Evolutionary conservation across 1,284 basidiomycete species (phyloP).

Genomic region (Papiliotrema nemorosa): DNA sequence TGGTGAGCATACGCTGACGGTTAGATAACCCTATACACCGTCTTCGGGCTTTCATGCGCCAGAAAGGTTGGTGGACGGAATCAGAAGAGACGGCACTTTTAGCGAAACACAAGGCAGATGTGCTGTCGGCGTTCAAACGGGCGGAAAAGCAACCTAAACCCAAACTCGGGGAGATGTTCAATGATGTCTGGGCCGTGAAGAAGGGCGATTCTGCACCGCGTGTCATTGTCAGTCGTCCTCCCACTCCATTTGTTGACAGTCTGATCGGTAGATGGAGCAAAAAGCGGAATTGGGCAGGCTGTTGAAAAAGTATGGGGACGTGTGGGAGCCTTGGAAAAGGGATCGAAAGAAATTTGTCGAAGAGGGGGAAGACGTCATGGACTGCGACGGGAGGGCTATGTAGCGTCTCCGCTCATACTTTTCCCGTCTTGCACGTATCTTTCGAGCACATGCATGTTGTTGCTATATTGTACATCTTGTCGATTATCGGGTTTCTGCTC

Average conservation of each 20-base stretch:
- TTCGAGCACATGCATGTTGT: not conserved
- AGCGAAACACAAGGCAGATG: constrained; percentile 64
- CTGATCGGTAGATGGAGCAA: constrained; percentile 68
- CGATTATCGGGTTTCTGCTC: not conserved
- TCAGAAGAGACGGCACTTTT: constrained; percentile 70
- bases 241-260: not conserved
- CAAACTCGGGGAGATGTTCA: constrained; percentile 75
- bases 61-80: constrained; percentile 79
- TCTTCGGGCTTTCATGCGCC: constrained; percentile 77
- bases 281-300: constrained; percentile 69
- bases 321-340: constrained; percentile 77
- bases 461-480: constrained; percentile 4
- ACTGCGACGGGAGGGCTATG: constrained; percentile 34
- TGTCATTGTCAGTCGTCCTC: constrained; percentile 64
- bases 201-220: constrained; percentile 71
- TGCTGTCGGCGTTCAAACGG: constrained; percentile 71
- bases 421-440: not conserved
- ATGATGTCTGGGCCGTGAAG: constrained; percentile 62
- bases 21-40: constrained; percentile 79
- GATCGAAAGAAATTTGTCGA: constrained; percentile 78
- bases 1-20: not conserved
- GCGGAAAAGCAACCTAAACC: constrained; percentile 70
- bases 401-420: not conserved
- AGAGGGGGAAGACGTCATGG: constrained; percentile 64
- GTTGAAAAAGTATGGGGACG: constrained; percentile 75